Conservation (phyloP, 164 flowering plant species). For the Liriodendron chinense region DNA sequence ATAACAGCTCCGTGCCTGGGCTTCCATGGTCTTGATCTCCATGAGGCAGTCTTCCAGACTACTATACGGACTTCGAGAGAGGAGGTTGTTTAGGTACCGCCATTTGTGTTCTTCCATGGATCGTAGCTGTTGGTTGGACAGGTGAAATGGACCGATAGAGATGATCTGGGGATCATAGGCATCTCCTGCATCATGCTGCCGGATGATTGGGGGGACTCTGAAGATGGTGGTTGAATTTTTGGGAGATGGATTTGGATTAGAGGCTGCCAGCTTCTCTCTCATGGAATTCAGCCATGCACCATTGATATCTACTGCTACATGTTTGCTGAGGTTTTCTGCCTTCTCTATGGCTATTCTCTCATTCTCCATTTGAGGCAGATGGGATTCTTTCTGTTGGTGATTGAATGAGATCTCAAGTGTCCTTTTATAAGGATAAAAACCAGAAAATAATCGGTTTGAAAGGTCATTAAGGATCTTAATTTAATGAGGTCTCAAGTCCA, state of each 20-base stretch:
- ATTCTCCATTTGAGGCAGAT: no score
- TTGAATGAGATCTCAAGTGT: no score
- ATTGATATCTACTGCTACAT: no score
- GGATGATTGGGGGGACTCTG: constrained; percentile 1
- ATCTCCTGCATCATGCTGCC: background rate
- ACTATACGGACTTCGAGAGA: background rate
- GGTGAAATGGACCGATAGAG: background rate
- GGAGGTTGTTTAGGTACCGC: background rate
- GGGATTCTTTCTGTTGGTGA: no score
- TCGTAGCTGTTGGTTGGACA: background rate
- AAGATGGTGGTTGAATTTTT: background rate
- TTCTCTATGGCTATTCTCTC: no score
- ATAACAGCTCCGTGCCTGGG: constrained; percentile 39
- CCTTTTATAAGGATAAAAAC: no score
- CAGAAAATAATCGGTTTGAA: no score
- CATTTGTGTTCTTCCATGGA: background rate
- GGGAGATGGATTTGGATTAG: background rate
- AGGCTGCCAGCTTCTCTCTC: background rate
- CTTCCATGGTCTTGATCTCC: background rate
- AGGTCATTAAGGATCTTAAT: no score
- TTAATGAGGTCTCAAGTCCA: no score
- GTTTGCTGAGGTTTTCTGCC: no score
- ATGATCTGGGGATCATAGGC: background rate
- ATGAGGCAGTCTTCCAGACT: background rate
- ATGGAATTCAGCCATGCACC: background rate